A percentile compares a stretch with the other conserved stretches of the same genome.
phyloP scores from a whole-genome alignment of 2,329 filamentous ascomycete genomes.

The Tolypocladium ophioglossoides region DNA sequence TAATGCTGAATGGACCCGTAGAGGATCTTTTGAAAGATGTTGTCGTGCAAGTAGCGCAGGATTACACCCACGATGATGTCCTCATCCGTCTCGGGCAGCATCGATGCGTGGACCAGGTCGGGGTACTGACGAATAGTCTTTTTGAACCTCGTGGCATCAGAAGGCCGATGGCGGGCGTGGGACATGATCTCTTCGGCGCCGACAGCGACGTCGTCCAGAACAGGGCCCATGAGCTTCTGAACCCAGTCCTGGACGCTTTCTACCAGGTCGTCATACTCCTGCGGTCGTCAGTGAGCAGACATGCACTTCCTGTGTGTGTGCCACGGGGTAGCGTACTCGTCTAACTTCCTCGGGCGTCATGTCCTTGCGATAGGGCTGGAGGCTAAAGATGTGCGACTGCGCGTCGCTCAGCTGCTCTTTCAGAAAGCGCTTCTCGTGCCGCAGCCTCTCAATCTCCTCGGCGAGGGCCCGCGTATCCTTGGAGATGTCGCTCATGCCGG shows the following conservation, averaged over 20 bases:
- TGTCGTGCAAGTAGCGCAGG: neutral
- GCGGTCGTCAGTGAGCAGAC: neutral
- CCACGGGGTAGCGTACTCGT: neutral
- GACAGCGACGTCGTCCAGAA: neutral
- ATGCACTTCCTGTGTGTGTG: neutral
- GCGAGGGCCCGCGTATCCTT: neutral
- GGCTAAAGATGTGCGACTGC: neutral
- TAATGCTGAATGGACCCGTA: neutral
- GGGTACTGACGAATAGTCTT: neutral
- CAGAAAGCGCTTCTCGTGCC: neutral
- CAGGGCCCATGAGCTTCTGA: neutral
- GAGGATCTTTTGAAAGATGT: neutral
- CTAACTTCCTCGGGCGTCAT: neutral
- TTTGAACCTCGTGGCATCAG: neutral
- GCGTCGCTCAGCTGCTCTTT: neutral
- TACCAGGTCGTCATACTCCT: neutral
- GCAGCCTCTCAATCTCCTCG: neutral
- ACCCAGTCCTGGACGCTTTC: neutral
- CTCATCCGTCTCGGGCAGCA: neutral
- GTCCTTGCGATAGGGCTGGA: neutral
- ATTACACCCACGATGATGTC: neutral
- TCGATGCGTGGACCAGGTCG: neutral
- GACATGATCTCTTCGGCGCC: neutral
- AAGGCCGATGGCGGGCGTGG: neutral
- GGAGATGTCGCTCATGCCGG: neutral